Conservation (phyloP, 2,329 filamentous ascomycete genomes). For the Pezicula neosporulosa region DNA sequence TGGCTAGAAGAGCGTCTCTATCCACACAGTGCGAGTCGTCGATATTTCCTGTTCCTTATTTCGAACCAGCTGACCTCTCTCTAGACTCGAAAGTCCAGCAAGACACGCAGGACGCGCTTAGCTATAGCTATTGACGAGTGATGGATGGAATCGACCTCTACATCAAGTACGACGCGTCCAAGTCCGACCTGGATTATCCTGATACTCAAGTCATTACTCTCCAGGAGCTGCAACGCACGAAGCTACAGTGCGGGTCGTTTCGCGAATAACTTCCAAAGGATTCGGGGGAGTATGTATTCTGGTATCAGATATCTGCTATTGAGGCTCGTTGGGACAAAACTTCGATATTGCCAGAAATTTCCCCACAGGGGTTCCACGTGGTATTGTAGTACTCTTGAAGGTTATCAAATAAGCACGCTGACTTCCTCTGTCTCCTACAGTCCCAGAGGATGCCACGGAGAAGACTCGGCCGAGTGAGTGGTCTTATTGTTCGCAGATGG, state of each 20-base stretch:
- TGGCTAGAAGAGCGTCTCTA: conserved; percentile 4
- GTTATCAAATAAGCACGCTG: too few relatives aligned
- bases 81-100: too few relatives aligned
- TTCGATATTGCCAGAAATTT: background rate
- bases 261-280: background rate
- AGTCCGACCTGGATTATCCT: background rate
- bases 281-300: background rate
- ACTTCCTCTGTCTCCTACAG: too few relatives aligned
- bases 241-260: background rate
- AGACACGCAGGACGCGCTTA: too few relatives aligned
- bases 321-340: background rate
- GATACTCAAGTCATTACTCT: background rate
- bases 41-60: background rate
- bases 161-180: background rate
- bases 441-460: too few relatives aligned
- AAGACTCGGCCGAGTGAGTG: too few relatives aligned
- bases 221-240: background rate
- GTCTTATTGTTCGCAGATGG: too few relatives aligned
- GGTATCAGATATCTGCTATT: background rate
- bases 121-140: too few relatives aligned
- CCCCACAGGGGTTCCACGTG: too few relatives aligned
- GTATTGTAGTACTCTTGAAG: too few relatives aligned
- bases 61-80: too few relatives aligned
- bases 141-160: background rate
- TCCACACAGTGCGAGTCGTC: background rate